phyloP scores from a whole-genome alignment of 371 early-diverging fungal species.

The Apophysomyces ossiformis region DNA sequence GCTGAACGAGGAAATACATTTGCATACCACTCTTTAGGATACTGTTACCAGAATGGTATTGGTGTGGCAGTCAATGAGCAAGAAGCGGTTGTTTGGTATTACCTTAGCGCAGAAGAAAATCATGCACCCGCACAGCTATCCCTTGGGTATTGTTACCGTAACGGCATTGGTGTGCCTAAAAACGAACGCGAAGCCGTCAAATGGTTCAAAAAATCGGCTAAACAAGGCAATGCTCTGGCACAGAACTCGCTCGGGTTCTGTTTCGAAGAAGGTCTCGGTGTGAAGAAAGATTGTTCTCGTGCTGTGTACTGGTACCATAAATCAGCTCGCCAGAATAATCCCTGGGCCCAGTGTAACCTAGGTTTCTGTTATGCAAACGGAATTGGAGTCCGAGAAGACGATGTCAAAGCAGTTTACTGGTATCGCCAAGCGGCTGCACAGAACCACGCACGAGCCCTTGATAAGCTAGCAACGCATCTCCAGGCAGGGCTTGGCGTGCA shows the following conservation, averaged over 20 bases:
- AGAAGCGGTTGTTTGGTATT: constrained; percentile 75
- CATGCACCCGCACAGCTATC: constrained; percentile 76
- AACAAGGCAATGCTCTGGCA: constrained; percentile 79
- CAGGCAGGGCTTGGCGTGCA: constrained; percentile 75
- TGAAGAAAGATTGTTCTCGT: constrained; percentile 58
- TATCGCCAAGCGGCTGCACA: constrained; percentile 69
- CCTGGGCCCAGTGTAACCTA: constrained; percentile 84
- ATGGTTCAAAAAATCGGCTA: constrained; percentile 70
- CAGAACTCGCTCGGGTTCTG: constrained; percentile 86
- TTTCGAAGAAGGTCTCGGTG: constrained; percentile 76
- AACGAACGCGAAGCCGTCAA: constrained; percentile 68
- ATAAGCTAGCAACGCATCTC: constrained; percentile 80
- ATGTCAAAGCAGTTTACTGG: constrained; percentile 68
- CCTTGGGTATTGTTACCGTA: constrained; percentile 83
- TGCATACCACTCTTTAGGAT: constrained; percentile 86
- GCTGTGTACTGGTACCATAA: constrained; percentile 80
- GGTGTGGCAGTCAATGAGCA: constrained; percentile 70
- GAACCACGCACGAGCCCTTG: constrained; percentile 72
- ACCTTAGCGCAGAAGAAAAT: constrained; percentile 62
- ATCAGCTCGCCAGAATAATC: constrained; percentile 76
- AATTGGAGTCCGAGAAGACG: constrained; percentile 62
- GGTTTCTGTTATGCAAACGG: constrained; percentile 86
- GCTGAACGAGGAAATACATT: constrained; percentile 82
- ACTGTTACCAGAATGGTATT: constrained; percentile 91
- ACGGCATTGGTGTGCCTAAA: constrained; percentile 74